phyloP scores from a whole-genome alignment of 2,329 filamentous ascomycete genomes.

The Chrysoporthe cubensis region DNA sequence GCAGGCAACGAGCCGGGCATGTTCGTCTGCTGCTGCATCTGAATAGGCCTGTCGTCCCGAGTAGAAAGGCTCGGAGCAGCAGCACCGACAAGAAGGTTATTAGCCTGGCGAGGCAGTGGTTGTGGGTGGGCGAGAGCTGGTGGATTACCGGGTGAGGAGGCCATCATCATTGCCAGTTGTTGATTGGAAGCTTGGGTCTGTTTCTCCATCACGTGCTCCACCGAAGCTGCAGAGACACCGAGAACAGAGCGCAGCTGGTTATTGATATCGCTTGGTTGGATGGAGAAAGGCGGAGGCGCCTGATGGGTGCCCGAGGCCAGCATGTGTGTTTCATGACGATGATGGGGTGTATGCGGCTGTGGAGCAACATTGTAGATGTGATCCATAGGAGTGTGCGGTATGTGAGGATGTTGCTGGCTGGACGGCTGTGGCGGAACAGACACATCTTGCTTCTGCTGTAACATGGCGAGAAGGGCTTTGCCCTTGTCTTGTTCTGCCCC shows the following conservation, averaged over 20 bases:
- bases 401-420: conserved; percentile 28
- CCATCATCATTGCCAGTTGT: conserved; percentile 19
- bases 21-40: conserved; percentile 23
- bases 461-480: conserved; percentile 56
- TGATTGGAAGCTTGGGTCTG: conserved; percentile 11
- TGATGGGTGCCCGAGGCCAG: conserved; percentile 51
- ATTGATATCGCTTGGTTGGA: conserved; percentile 45
- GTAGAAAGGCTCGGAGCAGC: background rate
- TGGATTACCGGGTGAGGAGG: background rate
- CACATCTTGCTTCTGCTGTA: conserved; percentile 46
- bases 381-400: conserved; percentile 58
- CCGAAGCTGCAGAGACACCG: conserved; percentile 30
- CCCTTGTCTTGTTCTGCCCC: conserved; percentile 45
- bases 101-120: conserved; percentile 25
- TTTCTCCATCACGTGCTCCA: conserved; percentile 21
- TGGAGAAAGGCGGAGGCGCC: conserved; percentile 54
- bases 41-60: conserved; percentile 16
- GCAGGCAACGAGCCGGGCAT: conserved; percentile 12
- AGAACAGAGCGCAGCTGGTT: conserved; percentile 32
- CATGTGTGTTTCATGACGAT: conserved; percentile 55
- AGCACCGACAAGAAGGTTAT: conserved; percentile 18
- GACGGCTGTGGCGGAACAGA: conserved; percentile 24
- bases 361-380: conserved; percentile 53
- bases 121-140: conserved; percentile 19
- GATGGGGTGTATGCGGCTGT: conserved; percentile 62